Percentiles rank a stretch among this genome's conserved stretches.
Conservation (phyloP, 2,329 filamentous ascomycete genomes). For the Sporothrix dimorphospora region DNA sequence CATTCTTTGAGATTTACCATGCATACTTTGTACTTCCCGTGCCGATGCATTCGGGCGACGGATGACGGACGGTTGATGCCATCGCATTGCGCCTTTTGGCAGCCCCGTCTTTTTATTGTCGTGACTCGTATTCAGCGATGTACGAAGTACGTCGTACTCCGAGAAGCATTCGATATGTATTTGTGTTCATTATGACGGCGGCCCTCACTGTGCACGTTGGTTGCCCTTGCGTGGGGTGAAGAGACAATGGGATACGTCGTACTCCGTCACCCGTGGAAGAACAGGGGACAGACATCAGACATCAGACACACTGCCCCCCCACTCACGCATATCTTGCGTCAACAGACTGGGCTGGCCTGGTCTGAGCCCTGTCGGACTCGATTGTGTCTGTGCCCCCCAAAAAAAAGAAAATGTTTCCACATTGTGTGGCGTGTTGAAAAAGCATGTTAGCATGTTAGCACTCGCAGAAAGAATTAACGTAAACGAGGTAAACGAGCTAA, state of each 20-base stretch:
- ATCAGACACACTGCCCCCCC: not conserved
- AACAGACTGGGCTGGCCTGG: not conserved
- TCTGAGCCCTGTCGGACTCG: not conserved
- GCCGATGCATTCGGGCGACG: not conserved
- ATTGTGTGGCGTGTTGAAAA: not conserved
- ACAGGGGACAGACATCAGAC: not conserved
- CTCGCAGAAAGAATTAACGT: not conserved
- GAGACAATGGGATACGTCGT: not conserved
- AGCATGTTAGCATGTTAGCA: not conserved
- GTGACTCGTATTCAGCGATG: constrained; percentile 1
- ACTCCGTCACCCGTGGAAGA: not conserved
- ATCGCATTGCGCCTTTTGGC: constrained; percentile 14
- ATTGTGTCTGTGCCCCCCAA: constrained; percentile 6
- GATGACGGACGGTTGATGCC: constrained; percentile 21
- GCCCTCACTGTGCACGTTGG: not conserved
- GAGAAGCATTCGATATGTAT: not conserved
- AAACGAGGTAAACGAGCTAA: not conserved
- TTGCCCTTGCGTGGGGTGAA: not conserved
- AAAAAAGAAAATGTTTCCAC: constrained; percentile 12
- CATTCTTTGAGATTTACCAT: not conserved
- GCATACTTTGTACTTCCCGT: not conserved
- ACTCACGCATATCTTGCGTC: constrained; percentile 18
- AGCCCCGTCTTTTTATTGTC: not conserved
- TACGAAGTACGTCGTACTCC: not conserved
- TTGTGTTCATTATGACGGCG: not conserved